Percentiles rank a stretch among this genome's conserved stretches.
phyloP scores from a whole-genome alignment of 306 rosid genomes.

The Prunus mongolica region DNA sequence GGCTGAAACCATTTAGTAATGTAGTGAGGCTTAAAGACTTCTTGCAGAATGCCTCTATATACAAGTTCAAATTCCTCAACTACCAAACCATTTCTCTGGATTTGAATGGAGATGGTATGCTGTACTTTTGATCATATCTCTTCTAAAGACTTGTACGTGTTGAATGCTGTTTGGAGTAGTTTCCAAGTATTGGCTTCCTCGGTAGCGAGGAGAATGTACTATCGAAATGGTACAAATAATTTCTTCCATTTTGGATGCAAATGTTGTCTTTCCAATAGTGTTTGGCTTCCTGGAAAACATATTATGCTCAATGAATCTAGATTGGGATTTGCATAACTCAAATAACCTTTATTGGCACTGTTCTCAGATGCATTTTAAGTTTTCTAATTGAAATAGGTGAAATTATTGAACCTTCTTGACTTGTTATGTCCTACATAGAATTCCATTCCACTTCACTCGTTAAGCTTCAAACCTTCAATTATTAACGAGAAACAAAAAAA shows the following conservation, averaged over 20 bases:
- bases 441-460: too few relatives aligned
- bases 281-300: too few relatives aligned
- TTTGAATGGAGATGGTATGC: background rate
- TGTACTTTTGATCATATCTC: background rate
- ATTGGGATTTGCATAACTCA: too few relatives aligned
- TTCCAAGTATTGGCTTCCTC: background rate
- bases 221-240: background rate
- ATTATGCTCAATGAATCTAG: too few relatives aligned
- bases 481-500: too few relatives aligned
- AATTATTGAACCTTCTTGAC: too few relatives aligned
- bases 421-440: too few relatives aligned
- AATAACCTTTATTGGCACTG: too few relatives aligned
- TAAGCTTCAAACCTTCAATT: too few relatives aligned
- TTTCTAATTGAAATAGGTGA: too few relatives aligned
- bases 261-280: background rate
- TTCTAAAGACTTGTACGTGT: background rate
- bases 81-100: background rate
- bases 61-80: background rate
- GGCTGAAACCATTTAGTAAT: conserved; percentile 4
- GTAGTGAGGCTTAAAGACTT: conserved; percentile 23
- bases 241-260: background rate
- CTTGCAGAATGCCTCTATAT: conserved; percentile 10
- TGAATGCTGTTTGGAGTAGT: too few relatives aligned
- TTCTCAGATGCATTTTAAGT: too few relatives aligned
- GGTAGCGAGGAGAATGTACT: background rate